Conservation (phyloP, 106 monocot genomes). For the Platanthera guangdongensis region DNA sequence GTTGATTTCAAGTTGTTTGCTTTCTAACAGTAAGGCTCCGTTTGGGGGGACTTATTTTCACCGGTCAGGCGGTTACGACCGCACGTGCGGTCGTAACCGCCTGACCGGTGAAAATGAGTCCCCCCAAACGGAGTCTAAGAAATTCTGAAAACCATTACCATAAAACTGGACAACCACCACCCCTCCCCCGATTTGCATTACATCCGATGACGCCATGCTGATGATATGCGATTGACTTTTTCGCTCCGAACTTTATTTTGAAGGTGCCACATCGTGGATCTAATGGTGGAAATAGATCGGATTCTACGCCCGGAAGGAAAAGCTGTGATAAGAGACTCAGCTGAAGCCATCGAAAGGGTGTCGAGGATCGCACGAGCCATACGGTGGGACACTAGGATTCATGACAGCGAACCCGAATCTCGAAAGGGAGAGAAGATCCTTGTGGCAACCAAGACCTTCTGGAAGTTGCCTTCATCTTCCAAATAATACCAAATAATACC, state of each 20-base stretch:
- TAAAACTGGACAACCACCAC: no score
- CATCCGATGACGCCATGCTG: no score
- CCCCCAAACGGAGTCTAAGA: no score
- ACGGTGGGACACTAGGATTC: constrained; percentile 47
- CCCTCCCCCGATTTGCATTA: background rate
- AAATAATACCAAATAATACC: background rate
- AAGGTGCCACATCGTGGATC: constrained; percentile 84
- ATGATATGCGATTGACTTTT: background rate
- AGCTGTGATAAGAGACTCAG: constrained; percentile 50
- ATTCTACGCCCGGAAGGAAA: constrained; percentile 84
- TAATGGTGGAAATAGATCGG: constrained; percentile 91
- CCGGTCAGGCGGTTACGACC: no score
- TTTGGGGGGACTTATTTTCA: no score
- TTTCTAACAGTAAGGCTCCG: no score
- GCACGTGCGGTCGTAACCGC: no score
- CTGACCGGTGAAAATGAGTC: no score
- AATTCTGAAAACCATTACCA: background rate
- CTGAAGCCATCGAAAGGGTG: constrained; percentile 58
- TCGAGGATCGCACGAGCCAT: constrained; percentile 45
- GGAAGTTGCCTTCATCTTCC: constrained; percentile 28
- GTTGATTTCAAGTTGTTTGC: no score
- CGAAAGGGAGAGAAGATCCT: constrained; percentile 49
- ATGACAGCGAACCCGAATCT: constrained; percentile 61
- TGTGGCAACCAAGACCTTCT: constrained; percentile 67
- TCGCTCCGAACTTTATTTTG: background rate